These are phyloP conservation scores for Gracilaria gracilis DNA, from an alignment of 23 red algal genomes.

Conservation along the genomic window DNA sequence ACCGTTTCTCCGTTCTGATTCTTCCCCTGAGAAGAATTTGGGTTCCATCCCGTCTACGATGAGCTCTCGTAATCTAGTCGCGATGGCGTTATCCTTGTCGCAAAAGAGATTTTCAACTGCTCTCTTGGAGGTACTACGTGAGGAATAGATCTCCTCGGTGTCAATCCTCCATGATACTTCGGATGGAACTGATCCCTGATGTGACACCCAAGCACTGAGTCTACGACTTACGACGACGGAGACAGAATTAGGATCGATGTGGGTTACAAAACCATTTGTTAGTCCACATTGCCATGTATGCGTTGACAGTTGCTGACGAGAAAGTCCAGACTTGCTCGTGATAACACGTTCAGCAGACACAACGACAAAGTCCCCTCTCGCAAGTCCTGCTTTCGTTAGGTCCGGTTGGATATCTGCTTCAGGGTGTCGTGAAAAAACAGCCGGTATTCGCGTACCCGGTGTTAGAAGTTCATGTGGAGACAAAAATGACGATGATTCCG, in stretches of 20 bases:
- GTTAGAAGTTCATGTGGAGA: conserved; percentile 16
- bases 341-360: conserved; percentile 64
- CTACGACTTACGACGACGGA: conserved; percentile 50
- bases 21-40: conserved; percentile 5
- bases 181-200: conserved; percentile 13
- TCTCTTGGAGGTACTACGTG: conserved; percentile 65
- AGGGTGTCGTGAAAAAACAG: neutral
- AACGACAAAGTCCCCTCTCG: conserved; percentile 72
- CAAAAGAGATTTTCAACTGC: conserved; percentile 78
- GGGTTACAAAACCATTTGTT: conserved; percentile 66
- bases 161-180: conserved; percentile 83
- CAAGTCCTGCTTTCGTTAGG: conserved; percentile 32
- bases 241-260: neutral
- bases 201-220: conserved; percentile 33
- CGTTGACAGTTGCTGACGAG: neutral
- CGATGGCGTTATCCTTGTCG: conserved; percentile 5
- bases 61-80: conserved; percentile 56
- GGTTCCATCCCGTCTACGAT: conserved; percentile 71
- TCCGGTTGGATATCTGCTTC: neutral
- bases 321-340: neutral
- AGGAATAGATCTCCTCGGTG: conserved; percentile 68
- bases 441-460: neutral
- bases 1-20: neutral
- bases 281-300: conserved; percentile 63
- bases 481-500: neutral